Conservation (phyloP, 306 rosid species). For the Dalbergia oliveri region DNA sequence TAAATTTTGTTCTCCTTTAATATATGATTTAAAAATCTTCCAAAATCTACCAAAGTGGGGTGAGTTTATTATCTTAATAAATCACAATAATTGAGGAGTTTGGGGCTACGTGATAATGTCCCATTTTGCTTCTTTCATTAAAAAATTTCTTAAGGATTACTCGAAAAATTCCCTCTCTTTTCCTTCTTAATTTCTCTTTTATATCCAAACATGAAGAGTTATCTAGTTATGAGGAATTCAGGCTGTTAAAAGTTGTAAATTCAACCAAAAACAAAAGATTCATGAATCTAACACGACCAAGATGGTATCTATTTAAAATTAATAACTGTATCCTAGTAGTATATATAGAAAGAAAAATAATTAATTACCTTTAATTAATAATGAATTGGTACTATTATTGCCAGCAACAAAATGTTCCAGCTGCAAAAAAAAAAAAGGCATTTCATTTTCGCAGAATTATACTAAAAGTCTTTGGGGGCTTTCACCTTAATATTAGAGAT, state of each 20-base stretch:
- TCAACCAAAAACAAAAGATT: not conserved
- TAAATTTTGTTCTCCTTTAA: not conserved
- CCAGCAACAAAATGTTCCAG: not conserved
- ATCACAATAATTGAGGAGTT: not conserved
- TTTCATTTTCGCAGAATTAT: not conserved
- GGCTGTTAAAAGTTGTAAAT: not conserved
- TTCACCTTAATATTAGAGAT: too few species aligned
- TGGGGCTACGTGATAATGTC: not conserved
- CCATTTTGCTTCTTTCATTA: not conserved
- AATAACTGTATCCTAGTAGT: not conserved
- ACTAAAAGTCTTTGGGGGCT: too few species aligned
- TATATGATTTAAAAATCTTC: not conserved
- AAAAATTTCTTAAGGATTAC: too few species aligned
- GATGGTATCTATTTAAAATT: not conserved
- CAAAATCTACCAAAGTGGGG: not conserved
- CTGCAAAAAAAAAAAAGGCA: not conserved
- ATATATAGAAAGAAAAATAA: not conserved
- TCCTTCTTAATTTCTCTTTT: not conserved
- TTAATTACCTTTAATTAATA: not conserved
- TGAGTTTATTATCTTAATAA: not conserved
- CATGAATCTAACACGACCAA: not conserved
- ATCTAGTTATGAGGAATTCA: not conserved
- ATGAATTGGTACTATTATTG: not conserved
- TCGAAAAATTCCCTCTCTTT: not conserved
- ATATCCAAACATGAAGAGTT: not conserved